A percentile compares a stretch with the other conserved stretches of the same genome.
phyloP scores from a whole-genome alignment of 208 protist species.

The Borovskyia barvae region DNA sequence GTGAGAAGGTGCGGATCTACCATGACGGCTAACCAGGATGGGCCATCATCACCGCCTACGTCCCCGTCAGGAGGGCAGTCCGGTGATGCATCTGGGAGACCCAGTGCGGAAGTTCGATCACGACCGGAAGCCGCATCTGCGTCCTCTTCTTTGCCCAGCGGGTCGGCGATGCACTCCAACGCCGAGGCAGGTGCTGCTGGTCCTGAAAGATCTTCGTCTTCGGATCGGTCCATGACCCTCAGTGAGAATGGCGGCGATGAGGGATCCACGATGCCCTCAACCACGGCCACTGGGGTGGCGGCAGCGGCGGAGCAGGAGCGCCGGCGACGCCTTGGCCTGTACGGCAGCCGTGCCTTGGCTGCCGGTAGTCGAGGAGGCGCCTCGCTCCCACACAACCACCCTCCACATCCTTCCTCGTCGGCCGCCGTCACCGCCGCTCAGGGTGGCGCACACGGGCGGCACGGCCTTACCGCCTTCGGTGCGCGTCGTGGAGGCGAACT shows the following conservation, averaged over 20 bases:
- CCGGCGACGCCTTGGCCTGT: constrained; percentile 58
- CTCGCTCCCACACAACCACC: neutral
- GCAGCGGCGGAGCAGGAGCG: constrained; percentile 12
- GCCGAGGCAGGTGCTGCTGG: too few species aligned
- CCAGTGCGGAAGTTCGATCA: too few species aligned
- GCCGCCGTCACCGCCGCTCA: neutral
- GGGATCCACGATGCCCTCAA: neutral
- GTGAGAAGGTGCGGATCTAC: neutral
- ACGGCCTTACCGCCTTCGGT: constrained; percentile 60
- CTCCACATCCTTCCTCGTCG: too few species aligned
- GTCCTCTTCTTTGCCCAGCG: too few species aligned
- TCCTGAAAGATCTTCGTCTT: too few species aligned
- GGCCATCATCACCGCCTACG: neutral
- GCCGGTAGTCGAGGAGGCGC: constrained; percentile 56
- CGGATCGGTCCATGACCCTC: too few species aligned
- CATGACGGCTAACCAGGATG: neutral
- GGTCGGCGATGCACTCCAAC: too few species aligned
- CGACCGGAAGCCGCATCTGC: too few species aligned
- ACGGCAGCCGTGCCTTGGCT: constrained; percentile 80
- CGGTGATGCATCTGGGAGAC: neutral
- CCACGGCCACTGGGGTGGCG: neutral
- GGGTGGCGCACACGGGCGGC: constrained; percentile 2
- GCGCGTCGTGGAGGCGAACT: constrained; percentile 53
- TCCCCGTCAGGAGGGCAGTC: neutral
- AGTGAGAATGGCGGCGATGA: neutral